Evolutionary conservation across 495 filamentous ascomycete species (phyloP).

Genomic region (Aspergillus bridgeri): DNA sequence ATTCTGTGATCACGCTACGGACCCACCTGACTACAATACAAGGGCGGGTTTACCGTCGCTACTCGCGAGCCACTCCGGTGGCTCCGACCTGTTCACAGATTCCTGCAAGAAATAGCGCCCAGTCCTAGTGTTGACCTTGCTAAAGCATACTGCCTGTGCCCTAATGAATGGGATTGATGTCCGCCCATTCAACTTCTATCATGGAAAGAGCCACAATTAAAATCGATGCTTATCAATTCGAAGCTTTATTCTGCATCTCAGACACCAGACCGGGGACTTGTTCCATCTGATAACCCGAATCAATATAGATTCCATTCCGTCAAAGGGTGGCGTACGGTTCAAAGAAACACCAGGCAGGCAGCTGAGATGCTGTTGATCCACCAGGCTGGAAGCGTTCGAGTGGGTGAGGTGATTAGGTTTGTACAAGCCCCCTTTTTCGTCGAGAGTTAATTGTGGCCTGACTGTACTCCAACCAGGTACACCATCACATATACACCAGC

Average conservation of each 20-base stretch:
- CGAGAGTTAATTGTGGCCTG: not conserved
- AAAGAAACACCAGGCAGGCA: slow-evolving; percentile 15
- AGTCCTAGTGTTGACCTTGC: not conserved
- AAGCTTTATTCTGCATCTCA: slow-evolving; percentile 49
- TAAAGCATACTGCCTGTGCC: not conserved
- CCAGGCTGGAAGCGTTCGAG: slow-evolving; percentile 82
- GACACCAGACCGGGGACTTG: slow-evolving; percentile 32
- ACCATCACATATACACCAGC: slow-evolving; percentile 92
- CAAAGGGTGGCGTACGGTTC: slow-evolving; percentile 38
- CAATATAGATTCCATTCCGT: slow-evolving; percentile 30
- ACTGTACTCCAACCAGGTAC: slow-evolving; percentile 51
- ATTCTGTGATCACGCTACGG: no score
- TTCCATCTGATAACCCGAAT: slow-evolving; percentile 16
- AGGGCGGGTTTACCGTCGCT: not conserved
- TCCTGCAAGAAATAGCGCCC: no score
- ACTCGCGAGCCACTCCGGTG: no score
- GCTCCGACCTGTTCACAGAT: not conserved
- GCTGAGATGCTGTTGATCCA: slow-evolving; percentile 80
- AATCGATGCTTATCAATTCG: slow-evolving; percentile 48
- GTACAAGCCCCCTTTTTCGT: slow-evolving; percentile 4
- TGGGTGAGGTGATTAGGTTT: slow-evolving; percentile 83
- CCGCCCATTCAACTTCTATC: not conserved
- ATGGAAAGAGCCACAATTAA: slow-evolving; percentile 20
- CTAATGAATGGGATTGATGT: not conserved
- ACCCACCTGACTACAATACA: not conserved